phyloP scores from a whole-genome alignment of 1,284 basidiomycete species.

The Leccinum fuscescens region DNA sequence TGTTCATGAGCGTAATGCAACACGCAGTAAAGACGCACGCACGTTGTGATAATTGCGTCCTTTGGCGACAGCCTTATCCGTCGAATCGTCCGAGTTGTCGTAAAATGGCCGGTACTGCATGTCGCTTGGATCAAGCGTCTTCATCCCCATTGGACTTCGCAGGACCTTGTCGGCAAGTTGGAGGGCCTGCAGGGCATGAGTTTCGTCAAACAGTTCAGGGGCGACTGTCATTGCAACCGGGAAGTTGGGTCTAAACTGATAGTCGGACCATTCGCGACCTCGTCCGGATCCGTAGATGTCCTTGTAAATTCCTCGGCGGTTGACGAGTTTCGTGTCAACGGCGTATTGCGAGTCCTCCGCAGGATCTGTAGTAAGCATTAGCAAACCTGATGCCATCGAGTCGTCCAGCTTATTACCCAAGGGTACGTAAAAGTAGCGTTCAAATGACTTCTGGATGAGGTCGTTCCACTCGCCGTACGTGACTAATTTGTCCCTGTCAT shows the following conservation, averaged over 20 bases:
- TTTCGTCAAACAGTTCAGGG: slow-evolving; percentile 87
- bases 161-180: slow-evolving; percentile 75
- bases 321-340: slow-evolving; percentile 72
- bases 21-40: slow-evolving; percentile 21
- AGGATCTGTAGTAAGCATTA: slow-evolving; percentile 48
- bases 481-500: slow-evolving; percentile 69
- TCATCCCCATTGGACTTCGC: slow-evolving; percentile 88
- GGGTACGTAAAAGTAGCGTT: slow-evolving; percentile 89
- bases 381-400: not conserved
- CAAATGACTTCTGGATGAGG: slow-evolving; percentile 85
- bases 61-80: slow-evolving; percentile 82
- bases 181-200: slow-evolving; percentile 78
- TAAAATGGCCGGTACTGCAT: slow-evolving; percentile 86
- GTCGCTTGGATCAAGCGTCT: slow-evolving; percentile 85
- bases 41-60: slow-evolving; percentile 89
- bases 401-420: slow-evolving; percentile 45
- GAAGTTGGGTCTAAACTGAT: slow-evolving; percentile 92
- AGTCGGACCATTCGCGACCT: slow-evolving; percentile 93
- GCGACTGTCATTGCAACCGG: slow-evolving; percentile 96
- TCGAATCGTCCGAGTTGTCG: slow-evolving; percentile 87
- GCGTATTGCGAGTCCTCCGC: slow-evolving; percentile 72
- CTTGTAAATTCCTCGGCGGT: slow-evolving; percentile 96
- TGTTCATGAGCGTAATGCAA: slow-evolving; percentile 5
- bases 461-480: slow-evolving; percentile 91
- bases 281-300: slow-evolving; percentile 90